A percentile compares a stretch with the other conserved stretches of the same genome.
phyloP scores from a whole-genome alignment of 306 rosid species.

The Castanea sativa region DNA sequence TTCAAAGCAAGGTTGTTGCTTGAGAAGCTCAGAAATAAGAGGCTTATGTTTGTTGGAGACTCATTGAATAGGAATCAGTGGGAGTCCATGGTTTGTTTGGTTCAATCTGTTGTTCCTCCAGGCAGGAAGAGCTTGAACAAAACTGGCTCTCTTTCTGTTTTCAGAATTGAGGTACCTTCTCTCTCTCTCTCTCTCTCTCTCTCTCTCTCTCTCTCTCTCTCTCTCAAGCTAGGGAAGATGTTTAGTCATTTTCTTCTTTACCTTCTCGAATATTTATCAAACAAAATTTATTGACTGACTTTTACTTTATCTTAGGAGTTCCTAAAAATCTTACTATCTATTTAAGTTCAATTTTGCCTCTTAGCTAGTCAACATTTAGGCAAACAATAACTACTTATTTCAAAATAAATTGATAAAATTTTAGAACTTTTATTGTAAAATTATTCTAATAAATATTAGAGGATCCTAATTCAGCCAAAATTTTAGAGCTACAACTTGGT shows the following conservation, averaged over 20 bases:
- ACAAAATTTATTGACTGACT: neutral
- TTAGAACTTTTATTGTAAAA: too few species aligned
- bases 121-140: slow-evolving; percentile 64
- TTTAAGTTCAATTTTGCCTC: neutral
- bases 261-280: neutral
- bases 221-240: neutral
- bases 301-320: too few species aligned
- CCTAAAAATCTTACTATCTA: too few species aligned
- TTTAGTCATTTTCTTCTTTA: slow-evolving; percentile 9
- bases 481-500: too few species aligned
- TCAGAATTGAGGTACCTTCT: slow-evolving; percentile 65
- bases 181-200: neutral
- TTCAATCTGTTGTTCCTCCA: slow-evolving; percentile 66
- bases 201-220: neutral
- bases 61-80: slow-evolving; percentile 94
- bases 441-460: too few species aligned
- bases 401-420: too few species aligned
- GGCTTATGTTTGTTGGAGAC: slow-evolving; percentile 98
- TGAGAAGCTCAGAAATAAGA: slow-evolving; percentile 88
- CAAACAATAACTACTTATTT: too few species aligned
- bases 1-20: slow-evolving; percentile 78
- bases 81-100: slow-evolving; percentile 97
- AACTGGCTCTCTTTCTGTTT: slow-evolving; percentile 68
- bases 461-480: too few species aligned
- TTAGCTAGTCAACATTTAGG: too few species aligned